These are phyloP conservation scores for Hypoxylon cercidicola DNA, from an alignment of 495 filamentous ascomycete genomes.

Conservation along the genomic window DNA sequence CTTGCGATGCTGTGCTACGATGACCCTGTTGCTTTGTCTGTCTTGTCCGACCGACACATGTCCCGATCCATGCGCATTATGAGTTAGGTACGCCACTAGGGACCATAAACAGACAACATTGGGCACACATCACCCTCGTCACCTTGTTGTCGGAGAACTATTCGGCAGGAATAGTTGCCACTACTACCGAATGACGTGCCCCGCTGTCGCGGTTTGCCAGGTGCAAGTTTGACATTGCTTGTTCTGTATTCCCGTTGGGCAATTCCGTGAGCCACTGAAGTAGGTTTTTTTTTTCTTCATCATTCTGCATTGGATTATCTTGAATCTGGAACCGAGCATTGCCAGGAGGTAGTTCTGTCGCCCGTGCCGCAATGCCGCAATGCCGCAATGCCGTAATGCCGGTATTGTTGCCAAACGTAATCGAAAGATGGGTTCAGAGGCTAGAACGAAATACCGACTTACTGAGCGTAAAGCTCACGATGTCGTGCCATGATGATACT, in stretches of 20 bases:
- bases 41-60: slow-evolving; percentile 20
- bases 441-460: slow-evolving; percentile 18
- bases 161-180: slow-evolving; percentile 28
- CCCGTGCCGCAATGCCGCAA: slow-evolving; percentile 4
- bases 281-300: slow-evolving; percentile 14
- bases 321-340: slow-evolving; percentile 15
- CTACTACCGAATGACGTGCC: slow-evolving; percentile 40
- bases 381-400: slow-evolving; percentile 10
- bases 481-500: slow-evolving; percentile 29
- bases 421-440: slow-evolving; percentile 21
- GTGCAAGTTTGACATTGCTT: slow-evolving; percentile 16
- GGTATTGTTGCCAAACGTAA: slow-evolving; percentile 19
- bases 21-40: slow-evolving; percentile 27
- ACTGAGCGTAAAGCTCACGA: slow-evolving; percentile 31
- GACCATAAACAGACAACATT: slow-evolving; percentile 30
- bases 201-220: slow-evolving; percentile 11
- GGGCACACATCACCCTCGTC: slow-evolving; percentile 11
- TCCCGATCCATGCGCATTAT: slow-evolving; percentile 33
- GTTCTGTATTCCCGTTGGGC: slow-evolving; percentile 21
- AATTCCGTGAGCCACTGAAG: slow-evolving; percentile 37
- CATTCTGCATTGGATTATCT: slow-evolving; percentile 24
- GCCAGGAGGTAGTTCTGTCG: slow-evolving; percentile 10
- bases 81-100: slow-evolving; percentile 28
- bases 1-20: slow-evolving; percentile 38
- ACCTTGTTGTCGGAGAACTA: slow-evolving; percentile 7